A percentile compares a stretch with the other conserved stretches of the same genome.
These are phyloP conservation scores for Tetrahymena elliotti DNA, from an alignment of 73 alveolate species.

Conservation along the genomic window DNA sequence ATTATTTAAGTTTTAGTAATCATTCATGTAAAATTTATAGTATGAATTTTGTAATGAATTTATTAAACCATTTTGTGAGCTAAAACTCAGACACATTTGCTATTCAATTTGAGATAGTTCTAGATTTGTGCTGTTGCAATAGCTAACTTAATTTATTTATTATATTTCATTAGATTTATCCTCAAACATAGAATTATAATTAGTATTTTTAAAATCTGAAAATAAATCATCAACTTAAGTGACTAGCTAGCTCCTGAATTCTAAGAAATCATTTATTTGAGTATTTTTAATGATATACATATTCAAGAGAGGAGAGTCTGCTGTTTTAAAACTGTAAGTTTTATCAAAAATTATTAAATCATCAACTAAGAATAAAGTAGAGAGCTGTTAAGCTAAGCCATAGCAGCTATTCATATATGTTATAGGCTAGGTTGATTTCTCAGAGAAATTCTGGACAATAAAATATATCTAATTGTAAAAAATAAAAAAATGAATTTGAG, in stretches of 20 bases:
- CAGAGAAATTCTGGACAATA: not conserved
- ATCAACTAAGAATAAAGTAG: not conserved
- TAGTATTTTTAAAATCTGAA: not conserved
- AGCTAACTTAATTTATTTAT: not conserved
- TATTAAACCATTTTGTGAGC: not conserved
- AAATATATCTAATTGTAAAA: not conserved
- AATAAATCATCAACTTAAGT: not conserved
- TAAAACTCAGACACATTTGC: not conserved
- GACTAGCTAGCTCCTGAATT: not conserved
- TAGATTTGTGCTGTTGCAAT: not conserved
- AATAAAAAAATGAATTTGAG: too few relatives aligned
- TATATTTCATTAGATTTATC: not conserved
- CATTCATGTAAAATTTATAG: not conserved
- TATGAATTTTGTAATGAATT: not conserved
- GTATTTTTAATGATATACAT: not conserved
- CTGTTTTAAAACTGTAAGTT: not conserved
- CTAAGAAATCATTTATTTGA: not conserved
- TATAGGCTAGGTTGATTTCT: not conserved
- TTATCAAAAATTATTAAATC: not conserved
- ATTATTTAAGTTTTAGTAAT: not conserved
- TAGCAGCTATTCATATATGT: not conserved
- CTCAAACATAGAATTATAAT: not conserved
- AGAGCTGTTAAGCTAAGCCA: not conserved
- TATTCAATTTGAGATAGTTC: not conserved
- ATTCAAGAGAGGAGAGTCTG: not conserved